phyloP scores from a whole-genome alignment of 2,329 filamentous ascomycete genomes.

The Hymenoscyphus infarciens region DNA sequence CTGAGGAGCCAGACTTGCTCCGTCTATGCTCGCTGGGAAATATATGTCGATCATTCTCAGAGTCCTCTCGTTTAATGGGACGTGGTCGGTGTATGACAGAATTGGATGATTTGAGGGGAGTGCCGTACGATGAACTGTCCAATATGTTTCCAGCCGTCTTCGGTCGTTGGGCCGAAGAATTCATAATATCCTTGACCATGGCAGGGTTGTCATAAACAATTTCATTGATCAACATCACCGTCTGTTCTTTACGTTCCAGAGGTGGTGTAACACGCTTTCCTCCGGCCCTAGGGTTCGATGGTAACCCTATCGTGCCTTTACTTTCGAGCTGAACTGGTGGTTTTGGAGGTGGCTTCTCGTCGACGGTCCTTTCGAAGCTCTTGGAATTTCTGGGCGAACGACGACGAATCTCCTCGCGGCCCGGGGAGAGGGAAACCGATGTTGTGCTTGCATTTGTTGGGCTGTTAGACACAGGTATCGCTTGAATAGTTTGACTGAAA shows the following conservation, averaged over 20 bases:
- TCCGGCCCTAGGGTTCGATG: constrained; percentile 29
- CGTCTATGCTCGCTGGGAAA: constrained; percentile 47
- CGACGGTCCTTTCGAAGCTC: constrained; percentile 20
- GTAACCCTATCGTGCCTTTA: constrained; percentile 28
- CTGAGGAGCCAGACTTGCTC: constrained; percentile 48
- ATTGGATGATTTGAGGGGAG: constrained; percentile 20
- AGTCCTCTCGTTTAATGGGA: constrained; percentile 26
- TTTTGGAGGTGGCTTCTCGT: constrained; percentile 16
- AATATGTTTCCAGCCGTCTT: constrained; percentile 24
- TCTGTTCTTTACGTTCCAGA: constrained; percentile 39
- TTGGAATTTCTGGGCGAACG: constrained; percentile 31
- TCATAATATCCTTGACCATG: constrained; percentile 48
- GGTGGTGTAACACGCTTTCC: constrained; percentile 19
- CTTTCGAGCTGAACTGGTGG: constrained; percentile 20
- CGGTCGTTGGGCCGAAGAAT: constrained; percentile 36
- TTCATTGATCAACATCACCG: constrained; percentile 54
- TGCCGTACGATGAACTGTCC: neutral
- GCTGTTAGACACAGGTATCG: constrained; percentile 20
- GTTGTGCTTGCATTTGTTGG: constrained; percentile 29
- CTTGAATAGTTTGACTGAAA: constrained; percentile 17
- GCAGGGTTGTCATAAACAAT: constrained; percentile 53
- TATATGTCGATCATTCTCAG: constrained; percentile 41
- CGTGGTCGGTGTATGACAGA: constrained; percentile 36
- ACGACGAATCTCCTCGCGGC: constrained; percentile 32
- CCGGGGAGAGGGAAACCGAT: constrained; percentile 34